A percentile compares a stretch with the other conserved stretches of the same genome.
Evolutionary conservation across 805 yeast genomes (phyloP).

Genomic region (Candida xyloterini): DNA sequence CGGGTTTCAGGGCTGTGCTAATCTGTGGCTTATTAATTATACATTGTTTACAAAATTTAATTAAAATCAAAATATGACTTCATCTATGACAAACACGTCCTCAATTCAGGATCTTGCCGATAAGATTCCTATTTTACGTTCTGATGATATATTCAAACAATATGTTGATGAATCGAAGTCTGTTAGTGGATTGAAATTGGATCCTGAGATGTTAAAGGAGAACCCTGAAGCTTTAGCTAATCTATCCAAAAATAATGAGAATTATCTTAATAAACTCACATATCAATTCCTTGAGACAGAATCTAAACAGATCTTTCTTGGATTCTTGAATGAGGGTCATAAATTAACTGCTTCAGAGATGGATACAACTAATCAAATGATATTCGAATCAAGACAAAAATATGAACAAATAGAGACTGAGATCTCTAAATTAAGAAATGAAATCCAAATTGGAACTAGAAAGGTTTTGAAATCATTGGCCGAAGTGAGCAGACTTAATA

Average conservation of each 20-base stretch:
- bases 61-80: background rate
- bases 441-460: conserved; percentile 17
- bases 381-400: conserved; percentile 15
- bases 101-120: conserved; percentile 20
- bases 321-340: conserved; percentile 42
- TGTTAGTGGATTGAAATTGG: conserved; percentile 15
- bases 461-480: conserved; percentile 22
- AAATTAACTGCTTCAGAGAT: conserved; percentile 24
- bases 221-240: conserved; percentile 17
- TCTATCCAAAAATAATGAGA: conserved; percentile 32
- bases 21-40: too few species aligned
- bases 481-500: conserved; percentile 34
- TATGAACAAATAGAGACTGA: conserved; percentile 15
- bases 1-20: conserved; percentile 6
- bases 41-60: conserved; percentile 8
- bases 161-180: conserved; percentile 20
- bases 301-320: conserved; percentile 62
- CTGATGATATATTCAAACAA: conserved; percentile 17
- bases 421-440: conserved; percentile 20
- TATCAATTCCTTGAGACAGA: conserved; percentile 71
- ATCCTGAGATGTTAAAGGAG: conserved; percentile 14
- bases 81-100: conserved; percentile 12
- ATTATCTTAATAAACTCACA: conserved; percentile 51
- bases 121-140: conserved; percentile 19
- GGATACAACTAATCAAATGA: conserved; percentile 17